phyloP scores from a whole-genome alignment of 352 stramenopile species.

The Phytophthora kernoviae region DNA sequence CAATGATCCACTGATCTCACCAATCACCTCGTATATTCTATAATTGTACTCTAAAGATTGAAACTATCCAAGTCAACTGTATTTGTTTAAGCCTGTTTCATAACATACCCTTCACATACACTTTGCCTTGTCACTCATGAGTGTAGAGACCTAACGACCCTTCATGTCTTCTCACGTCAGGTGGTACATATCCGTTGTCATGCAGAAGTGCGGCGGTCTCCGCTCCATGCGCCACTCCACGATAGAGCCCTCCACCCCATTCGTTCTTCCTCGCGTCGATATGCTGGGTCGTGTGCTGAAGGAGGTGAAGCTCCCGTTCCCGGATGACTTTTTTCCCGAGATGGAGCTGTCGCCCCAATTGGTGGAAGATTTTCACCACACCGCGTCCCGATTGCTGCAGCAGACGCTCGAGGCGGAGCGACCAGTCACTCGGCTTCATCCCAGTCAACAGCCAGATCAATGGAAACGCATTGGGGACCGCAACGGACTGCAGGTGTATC shows the following conservation, averaged over 20 bases:
- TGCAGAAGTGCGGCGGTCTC: constrained; percentile 14
- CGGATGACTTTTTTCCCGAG: constrained; percentile 69
- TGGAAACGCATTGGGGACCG: constrained; percentile 69
- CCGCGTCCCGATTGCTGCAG: constrained; percentile 39
- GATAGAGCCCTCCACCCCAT: constrained; percentile 7
- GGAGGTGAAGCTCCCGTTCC: constrained; percentile 67
- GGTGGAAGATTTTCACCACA: constrained; percentile 39
- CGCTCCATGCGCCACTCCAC: constrained; percentile 22
- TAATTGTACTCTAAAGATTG: no score
- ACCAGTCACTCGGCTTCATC: constrained; percentile 55
- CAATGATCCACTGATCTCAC: no score
- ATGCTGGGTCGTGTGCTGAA: constrained; percentile 69
- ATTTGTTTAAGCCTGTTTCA: no score
- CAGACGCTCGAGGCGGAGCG: constrained; percentile 47
- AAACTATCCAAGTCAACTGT: no score
- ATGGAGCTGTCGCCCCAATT: constrained; percentile 43
- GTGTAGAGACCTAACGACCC: constrained; percentile 24
- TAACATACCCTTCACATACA: no score
- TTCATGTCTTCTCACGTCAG: constrained; percentile 6
- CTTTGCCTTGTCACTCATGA: not conserved
- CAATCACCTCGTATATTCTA: no score
- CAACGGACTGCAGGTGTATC: constrained; percentile 57
- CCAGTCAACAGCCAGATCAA: constrained; percentile 51
- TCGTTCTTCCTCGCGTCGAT: not conserved
- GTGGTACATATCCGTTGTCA: constrained; percentile 5